Percentiles rank a stretch among this genome's conserved stretches.
These are phyloP conservation scores for Choricystis sp. DNA, from an alignment of 139 green algal genomes.

Conservation along the genomic window DNA sequence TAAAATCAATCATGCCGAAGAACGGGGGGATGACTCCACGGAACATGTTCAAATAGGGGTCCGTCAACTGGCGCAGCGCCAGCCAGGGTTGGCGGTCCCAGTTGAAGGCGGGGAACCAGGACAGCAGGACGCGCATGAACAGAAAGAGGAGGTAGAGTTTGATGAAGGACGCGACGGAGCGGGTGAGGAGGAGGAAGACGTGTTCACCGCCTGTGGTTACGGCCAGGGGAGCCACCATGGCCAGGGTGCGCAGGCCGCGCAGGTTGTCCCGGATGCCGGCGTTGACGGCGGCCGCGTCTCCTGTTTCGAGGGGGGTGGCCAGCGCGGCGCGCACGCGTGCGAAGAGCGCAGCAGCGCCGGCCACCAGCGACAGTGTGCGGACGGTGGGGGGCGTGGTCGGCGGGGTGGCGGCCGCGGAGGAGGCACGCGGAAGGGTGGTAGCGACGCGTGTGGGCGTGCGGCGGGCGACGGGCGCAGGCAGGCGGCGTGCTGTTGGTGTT, in stretches of 20 bases:
- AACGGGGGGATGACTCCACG: slow-evolving; percentile 80
- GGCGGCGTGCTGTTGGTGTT: no score
- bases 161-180: slow-evolving; percentile 34
- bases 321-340: no score
- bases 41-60: slow-evolving; percentile 97
- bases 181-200: slow-evolving; percentile 30
- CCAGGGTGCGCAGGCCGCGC: slow-evolving; percentile 17
- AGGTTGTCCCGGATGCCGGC: slow-evolving; percentile 11
- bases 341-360: no score
- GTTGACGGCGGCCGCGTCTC: neutral
- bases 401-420: no score
- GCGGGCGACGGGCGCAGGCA: no score
- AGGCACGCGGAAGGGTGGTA: no score
- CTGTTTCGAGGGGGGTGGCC: no score
- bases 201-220: slow-evolving; percentile 5
- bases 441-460: no score
- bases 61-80: slow-evolving; percentile 81
- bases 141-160: slow-evolving; percentile 85
- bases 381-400: no score
- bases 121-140: slow-evolving; percentile 87
- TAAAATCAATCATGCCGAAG: slow-evolving; percentile 92
- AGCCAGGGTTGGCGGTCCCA: slow-evolving; percentile 88
- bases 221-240: slow-evolving; percentile 33
- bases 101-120: slow-evolving; percentile 91
- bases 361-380: no score